phyloP scores from a whole-genome alignment of 495 filamentous ascomycete species.

The Zalerion maritima region DNA sequence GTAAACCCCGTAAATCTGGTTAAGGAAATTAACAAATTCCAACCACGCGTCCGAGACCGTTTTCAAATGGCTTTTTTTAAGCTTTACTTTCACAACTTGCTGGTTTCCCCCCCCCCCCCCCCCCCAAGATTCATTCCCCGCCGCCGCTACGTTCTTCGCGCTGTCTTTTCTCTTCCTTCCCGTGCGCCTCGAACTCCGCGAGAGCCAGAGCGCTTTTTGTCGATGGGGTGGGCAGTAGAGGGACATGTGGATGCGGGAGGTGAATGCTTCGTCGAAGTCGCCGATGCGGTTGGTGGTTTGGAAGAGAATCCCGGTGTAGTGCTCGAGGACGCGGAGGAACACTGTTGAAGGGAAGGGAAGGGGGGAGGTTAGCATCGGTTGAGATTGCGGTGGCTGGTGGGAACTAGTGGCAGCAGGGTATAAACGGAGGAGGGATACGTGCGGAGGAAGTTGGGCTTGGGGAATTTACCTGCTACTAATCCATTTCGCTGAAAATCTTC shows the following conservation, averaged over 20 bases:
- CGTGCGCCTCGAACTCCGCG: conserved; percentile 14
- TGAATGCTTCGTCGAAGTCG: conserved; percentile 34
- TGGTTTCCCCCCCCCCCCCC: too few relatives aligned
- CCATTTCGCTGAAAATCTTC: conserved; percentile 32
- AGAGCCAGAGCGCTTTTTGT: conserved; percentile 22
- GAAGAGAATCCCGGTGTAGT: conserved; percentile 40
- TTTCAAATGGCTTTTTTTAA: too few relatives aligned
- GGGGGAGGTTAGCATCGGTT: too few relatives aligned
- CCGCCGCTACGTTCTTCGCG: too few relatives aligned
- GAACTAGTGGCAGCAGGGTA: too few relatives aligned
- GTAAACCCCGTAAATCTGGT: too few relatives aligned
- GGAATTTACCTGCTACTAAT: conserved; percentile 24
- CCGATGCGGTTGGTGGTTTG: conserved; percentile 37
- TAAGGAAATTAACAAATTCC: too few relatives aligned
- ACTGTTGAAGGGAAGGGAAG: conserved; percentile 27
- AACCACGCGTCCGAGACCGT: too few relatives aligned
- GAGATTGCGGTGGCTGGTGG: background rate
- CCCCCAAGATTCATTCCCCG: too few relatives aligned
- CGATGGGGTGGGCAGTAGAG: conserved; percentile 25
- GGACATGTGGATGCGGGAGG: conserved; percentile 30
- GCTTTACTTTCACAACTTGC: too few relatives aligned
- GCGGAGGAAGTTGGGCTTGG: conserved; percentile 25
- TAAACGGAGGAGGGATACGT: too few relatives aligned
- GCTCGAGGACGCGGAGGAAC: conserved; percentile 40
- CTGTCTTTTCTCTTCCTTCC: too few relatives aligned